Conservation (phyloP, 2,329 filamentous ascomycete genomes). For the Elsinoe arachidis region DNA sequence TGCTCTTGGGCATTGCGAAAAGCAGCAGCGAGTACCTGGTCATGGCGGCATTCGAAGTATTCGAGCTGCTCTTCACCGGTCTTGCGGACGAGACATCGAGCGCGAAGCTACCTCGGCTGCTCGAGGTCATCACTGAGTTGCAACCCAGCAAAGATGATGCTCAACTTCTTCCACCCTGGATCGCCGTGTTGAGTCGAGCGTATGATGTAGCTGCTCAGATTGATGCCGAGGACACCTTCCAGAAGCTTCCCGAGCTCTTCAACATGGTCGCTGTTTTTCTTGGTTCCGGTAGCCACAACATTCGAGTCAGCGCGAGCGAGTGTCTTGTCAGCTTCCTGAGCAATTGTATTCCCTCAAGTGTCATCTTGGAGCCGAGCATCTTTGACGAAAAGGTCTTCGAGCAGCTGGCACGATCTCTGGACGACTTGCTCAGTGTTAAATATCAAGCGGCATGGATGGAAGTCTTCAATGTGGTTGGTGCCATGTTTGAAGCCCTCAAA, state of each 20-base stretch:
- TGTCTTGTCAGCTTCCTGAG: slow-evolving; percentile 87
- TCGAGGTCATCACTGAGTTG: slow-evolving; percentile 86
- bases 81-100: slow-evolving; percentile 84
- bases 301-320: slow-evolving; percentile 87
- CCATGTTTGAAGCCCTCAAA: slow-evolving; percentile 76
- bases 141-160: slow-evolving; percentile 89
- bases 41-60: slow-evolving; percentile 93
- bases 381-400: slow-evolving; percentile 86
- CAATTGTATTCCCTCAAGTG: slow-evolving; percentile 76
- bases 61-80: slow-evolving; percentile 90
- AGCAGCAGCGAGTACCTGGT: slow-evolving; percentile 93
- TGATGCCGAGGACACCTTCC: slow-evolving; percentile 82
- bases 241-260: slow-evolving; percentile 80
- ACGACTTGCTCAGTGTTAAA: slow-evolving; percentile 73
- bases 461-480: slow-evolving; percentile 78
- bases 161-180: slow-evolving; percentile 90
- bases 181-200: slow-evolving; percentile 85
- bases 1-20: slow-evolving; percentile 78
- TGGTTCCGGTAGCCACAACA: slow-evolving; percentile 80
- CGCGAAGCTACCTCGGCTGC: slow-evolving; percentile 75
- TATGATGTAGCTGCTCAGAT: slow-evolving; percentile 90
- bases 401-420: slow-evolving; percentile 65
- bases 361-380: slow-evolving; percentile 79
- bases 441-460: slow-evolving; percentile 94
- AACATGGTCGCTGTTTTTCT: slow-evolving; percentile 71